These are phyloP conservation scores for Alternaria atra DNA, from an alignment of 2,329 filamentous ascomycete genomes.

Conservation along the genomic window DNA sequence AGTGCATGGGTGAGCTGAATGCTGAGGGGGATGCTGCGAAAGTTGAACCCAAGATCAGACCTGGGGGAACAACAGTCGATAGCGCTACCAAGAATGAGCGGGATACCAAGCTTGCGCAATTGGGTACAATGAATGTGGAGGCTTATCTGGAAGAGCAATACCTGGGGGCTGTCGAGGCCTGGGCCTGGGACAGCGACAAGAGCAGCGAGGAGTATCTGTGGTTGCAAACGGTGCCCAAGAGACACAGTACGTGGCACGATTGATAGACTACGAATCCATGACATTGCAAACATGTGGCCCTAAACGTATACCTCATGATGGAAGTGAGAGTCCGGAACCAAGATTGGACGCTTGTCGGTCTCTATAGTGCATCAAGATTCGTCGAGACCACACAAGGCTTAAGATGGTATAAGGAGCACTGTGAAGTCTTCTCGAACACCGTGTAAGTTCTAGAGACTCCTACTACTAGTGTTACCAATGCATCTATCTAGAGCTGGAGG, in stretches of 20 bases:
- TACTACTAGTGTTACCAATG: background rate
- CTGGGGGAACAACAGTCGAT: background rate
- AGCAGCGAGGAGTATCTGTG: background rate
- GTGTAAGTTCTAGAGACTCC: background rate
- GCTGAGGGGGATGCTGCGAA: background rate
- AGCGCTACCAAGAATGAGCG: background rate
- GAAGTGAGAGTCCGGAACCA: too few species aligned
- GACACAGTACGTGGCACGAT: too few species aligned
- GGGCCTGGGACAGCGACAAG: constrained; percentile 4
- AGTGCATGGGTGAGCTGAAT: background rate
- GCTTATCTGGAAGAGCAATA: background rate
- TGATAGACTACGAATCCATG: background rate
- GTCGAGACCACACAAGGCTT: background rate
- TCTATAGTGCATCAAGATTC: background rate
- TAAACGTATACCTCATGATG: too few species aligned
- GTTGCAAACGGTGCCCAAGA: background rate
- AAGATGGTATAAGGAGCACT: too few species aligned
- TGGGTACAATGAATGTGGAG: background rate
- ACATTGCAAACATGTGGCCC: background rate
- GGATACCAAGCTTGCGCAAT: background rate
- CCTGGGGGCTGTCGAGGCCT: background rate
- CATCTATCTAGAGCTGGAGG: background rate
- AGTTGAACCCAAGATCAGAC: too few species aligned
- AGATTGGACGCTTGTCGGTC: background rate
- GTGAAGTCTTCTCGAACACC: background rate